A percentile compares a stretch with the other conserved stretches of the same genome.
Evolutionary conservation across 208 protist genomes (phyloP).

Genomic region (Borovskyia barvae): DNA sequence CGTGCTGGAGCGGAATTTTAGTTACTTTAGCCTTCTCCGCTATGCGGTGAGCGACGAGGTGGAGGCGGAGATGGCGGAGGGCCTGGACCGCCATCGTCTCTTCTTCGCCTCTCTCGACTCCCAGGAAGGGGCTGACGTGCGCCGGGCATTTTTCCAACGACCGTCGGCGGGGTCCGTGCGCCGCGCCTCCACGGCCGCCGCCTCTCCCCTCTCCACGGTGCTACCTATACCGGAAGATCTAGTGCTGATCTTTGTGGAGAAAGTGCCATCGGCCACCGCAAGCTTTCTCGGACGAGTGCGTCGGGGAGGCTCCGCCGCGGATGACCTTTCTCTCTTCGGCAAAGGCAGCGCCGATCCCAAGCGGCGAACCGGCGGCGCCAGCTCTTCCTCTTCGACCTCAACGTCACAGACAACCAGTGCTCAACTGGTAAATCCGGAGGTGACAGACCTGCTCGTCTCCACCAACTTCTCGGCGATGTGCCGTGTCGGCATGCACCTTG

Average conservation of each 20-base stretch:
- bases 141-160: slow-evolving; percentile 45
- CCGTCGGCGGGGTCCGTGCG: no score
- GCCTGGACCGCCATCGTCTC: slow-evolving; percentile 58
- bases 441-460: slow-evolving; percentile 71
- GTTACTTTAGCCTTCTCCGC: slow-evolving; percentile 59
- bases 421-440: slow-evolving; percentile 15
- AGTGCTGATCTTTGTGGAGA: slow-evolving; percentile 72
- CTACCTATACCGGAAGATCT: slow-evolving; percentile 35
- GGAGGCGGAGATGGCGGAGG: slow-evolving; percentile 21
- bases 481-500: slow-evolving; percentile 79
- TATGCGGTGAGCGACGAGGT: slow-evolving; percentile 23
- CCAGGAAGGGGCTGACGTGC: slow-evolving; percentile 42
- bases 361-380: not conserved
- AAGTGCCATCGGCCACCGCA: slow-evolving; percentile 49
- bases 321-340: slow-evolving; percentile 22
- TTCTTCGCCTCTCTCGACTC: slow-evolving; percentile 66
- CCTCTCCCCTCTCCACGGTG: not conserved
- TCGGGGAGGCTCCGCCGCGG: slow-evolving; percentile 6
- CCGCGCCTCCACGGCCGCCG: not conserved
- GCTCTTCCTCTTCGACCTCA: not conserved
- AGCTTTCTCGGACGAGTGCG: slow-evolving; percentile 33
- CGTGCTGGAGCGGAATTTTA: slow-evolving; percentile 85
- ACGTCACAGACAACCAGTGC: slow-evolving; percentile 7
- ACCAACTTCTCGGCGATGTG: slow-evolving; percentile 70
- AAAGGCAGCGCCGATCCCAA: not conserved